Percentiles rank a stretch among this genome's conserved stretches.
phyloP scores from a whole-genome alignment of 2,329 filamentous ascomycete species.

The Claviceps paspali region DNA sequence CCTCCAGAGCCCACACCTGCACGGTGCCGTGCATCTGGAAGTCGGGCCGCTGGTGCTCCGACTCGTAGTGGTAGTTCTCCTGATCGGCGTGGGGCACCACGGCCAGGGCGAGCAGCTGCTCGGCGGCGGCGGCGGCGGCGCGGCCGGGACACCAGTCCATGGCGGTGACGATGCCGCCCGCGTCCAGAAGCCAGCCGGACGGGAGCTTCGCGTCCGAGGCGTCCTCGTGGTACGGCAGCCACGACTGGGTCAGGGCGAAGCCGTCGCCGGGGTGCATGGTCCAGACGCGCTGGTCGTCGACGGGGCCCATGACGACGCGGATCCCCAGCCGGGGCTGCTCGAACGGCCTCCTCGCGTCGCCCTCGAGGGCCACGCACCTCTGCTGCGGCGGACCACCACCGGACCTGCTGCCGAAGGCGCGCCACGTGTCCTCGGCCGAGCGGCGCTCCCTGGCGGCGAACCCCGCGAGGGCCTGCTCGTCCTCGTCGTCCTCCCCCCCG shows the following conservation, averaged over 20 bases:
- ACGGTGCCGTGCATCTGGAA: conserved; percentile 30
- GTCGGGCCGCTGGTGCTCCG: conserved; percentile 20
- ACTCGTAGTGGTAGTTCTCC: conserved; percentile 23
- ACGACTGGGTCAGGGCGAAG: conserved; percentile 13
- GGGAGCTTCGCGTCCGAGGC: conserved; percentile 10
- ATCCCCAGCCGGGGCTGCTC: conserved; percentile 13
- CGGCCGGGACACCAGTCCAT: conserved; percentile 37
- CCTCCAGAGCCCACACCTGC: conserved; percentile 35
- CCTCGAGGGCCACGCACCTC: conserved; percentile 4
- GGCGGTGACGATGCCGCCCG: conserved; percentile 35
- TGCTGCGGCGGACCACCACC: too few species aligned
- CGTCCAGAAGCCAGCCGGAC: conserved; percentile 38
- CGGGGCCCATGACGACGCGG: conserved; percentile 20
- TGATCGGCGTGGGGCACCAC: conserved; percentile 36
- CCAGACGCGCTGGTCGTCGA: conserved; percentile 19
- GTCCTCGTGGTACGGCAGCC: conserved; percentile 16
- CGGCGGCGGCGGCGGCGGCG: too few species aligned
- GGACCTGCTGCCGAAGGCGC: too few species aligned
- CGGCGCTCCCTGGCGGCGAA: too few species aligned
- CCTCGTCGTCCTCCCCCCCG: conserved; percentile 10
- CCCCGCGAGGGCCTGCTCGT: too few species aligned
- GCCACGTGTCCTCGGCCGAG: too few species aligned
- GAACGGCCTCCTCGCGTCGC: conserved; percentile 17
- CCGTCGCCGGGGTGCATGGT: conserved; percentile 14
- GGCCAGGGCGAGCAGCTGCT: conserved; percentile 37